phyloP scores from a whole-genome alignment of 306 rosid species.

The Alnus glutinosa region DNA sequence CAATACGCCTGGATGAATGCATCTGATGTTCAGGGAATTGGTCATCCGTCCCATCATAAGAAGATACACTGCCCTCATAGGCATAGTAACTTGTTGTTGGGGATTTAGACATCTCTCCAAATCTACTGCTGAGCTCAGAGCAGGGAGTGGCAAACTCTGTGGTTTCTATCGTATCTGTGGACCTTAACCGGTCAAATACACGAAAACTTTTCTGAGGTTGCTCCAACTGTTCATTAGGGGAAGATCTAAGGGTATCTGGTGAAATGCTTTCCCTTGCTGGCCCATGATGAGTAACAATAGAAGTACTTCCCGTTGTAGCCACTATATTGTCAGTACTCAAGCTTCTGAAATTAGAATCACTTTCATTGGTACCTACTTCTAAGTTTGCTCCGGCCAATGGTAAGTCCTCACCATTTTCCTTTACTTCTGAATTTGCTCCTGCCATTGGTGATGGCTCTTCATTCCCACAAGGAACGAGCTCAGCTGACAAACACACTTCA shows the following conservation, averaged over 20 bases:
- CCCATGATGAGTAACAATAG: slow-evolving; percentile 25
- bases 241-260: slow-evolving; percentile 36
- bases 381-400: slow-evolving; percentile 28
- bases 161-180: slow-evolving; percentile 35
- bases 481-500: slow-evolving; percentile 37
- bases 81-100: slow-evolving; percentile 42
- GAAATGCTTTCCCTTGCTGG: slow-evolving; percentile 32
- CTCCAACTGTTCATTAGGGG: slow-evolving; percentile 37
- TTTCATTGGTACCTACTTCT: slow-evolving; percentile 30
- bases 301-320: slow-evolving; percentile 35
- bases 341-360: slow-evolving; percentile 41
- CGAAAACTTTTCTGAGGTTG: slow-evolving; percentile 30
- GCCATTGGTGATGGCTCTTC: slow-evolving; percentile 36
- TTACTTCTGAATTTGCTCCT: slow-evolving; percentile 28
- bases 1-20: slow-evolving; percentile 31
- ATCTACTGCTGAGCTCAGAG: slow-evolving; percentile 41
- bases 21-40: slow-evolving; percentile 27
- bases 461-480: slow-evolving; percentile 42
- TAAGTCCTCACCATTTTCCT: slow-evolving; percentile 29
- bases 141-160: slow-evolving; percentile 35
- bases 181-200: slow-evolving; percentile 29
- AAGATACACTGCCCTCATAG: slow-evolving; percentile 76
- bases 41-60: slow-evolving; percentile 64
- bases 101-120: slow-evolving; percentile 41
- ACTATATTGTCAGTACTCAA: slow-evolving; percentile 28